These are phyloP conservation scores for Ehretia macrophylla DNA, from an alignment of 257 asterid species.

Conservation along the genomic window DNA sequence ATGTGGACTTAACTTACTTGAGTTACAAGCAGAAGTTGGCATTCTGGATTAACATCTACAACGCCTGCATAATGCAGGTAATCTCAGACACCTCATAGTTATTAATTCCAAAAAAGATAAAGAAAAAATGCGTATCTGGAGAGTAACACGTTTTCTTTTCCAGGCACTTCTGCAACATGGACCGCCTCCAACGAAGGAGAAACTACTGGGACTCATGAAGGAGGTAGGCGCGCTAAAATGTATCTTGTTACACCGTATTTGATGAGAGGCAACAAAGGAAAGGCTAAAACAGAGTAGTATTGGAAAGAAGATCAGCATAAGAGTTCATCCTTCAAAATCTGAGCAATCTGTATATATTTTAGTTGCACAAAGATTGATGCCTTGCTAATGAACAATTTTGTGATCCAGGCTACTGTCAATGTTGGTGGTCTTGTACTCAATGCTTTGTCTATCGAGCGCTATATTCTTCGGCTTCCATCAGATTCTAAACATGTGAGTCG, in stretches of 20 bases:
- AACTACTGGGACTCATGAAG: slow-evolving; percentile 47
- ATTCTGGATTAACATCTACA: slow-evolving; percentile 85
- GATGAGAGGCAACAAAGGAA: no score
- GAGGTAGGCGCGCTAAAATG: slow-evolving; percentile 43
- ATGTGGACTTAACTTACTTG: slow-evolving; percentile 50
- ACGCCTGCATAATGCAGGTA: slow-evolving; percentile 86
- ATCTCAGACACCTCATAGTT: slow-evolving; percentile 24
- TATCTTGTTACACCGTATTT: not conserved
- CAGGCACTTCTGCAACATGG: slow-evolving; percentile 88
- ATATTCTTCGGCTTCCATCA: slow-evolving; percentile 81
- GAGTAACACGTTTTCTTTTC: not conserved
- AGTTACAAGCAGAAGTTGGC: slow-evolving; percentile 90
- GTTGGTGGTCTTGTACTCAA: slow-evolving; percentile 74
- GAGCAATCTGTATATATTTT: not conserved
- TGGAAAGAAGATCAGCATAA: no score
- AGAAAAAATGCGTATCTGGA: not conserved
- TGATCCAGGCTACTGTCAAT: slow-evolving; percentile 64
- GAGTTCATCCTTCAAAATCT: no score
- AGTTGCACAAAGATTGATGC: not conserved
- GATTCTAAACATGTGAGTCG: slow-evolving; percentile 57
- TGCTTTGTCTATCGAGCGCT: slow-evolving; percentile 76
- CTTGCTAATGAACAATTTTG: slow-evolving; percentile 1
- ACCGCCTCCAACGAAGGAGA: slow-evolving; percentile 71
- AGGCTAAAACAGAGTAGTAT: no score
- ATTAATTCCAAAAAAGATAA: not conserved